phyloP scores from a whole-genome alignment of 2,329 filamentous ascomycete species.

The Penicillium decumbens region DNA sequence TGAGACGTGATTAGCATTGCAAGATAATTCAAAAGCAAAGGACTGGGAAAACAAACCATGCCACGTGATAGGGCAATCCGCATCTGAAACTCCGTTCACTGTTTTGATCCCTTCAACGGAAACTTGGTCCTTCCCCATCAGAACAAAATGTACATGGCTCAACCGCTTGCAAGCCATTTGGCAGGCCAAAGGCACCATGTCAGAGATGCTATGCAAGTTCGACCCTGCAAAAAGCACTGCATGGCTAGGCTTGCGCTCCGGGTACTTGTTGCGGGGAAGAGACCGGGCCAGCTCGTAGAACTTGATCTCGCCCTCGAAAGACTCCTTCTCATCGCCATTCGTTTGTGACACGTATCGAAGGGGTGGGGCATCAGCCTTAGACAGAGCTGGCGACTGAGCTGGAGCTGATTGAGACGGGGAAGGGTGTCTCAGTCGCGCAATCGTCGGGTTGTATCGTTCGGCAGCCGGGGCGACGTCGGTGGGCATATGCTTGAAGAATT shows the following conservation, averaged over 20 bases:
- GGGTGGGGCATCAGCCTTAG: conserved; percentile 12
- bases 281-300: conserved; percentile 62
- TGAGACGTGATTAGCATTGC: neutral
- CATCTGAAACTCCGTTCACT: conserved; percentile 71
- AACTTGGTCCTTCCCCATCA: conserved; percentile 70
- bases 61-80: conserved; percentile 61
- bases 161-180: conserved; percentile 68
- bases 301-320: conserved; percentile 63
- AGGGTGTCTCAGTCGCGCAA: conserved; percentile 16
- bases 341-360: neutral
- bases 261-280: conserved; percentile 54
- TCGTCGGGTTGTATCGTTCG: conserved; percentile 29
- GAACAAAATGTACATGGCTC: conserved; percentile 74
- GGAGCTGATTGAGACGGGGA: conserved; percentile 2
- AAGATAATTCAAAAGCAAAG: conserved; percentile 35
- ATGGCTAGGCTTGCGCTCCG: conserved; percentile 57
- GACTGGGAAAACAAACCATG: conserved; percentile 54
- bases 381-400: conserved; percentile 4
- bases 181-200: conserved; percentile 76
- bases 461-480: conserved; percentile 40
- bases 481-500: conserved; percentile 63
- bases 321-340: conserved; percentile 25
- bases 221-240: conserved; percentile 71
- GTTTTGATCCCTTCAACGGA: conserved; percentile 63
- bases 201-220: conserved; percentile 66